A percentile compares a stretch with the other conserved stretches of the same genome.
Conservation (phyloP, 2,329 filamentous ascomycete genomes). For the Clonostachys solani region DNA sequence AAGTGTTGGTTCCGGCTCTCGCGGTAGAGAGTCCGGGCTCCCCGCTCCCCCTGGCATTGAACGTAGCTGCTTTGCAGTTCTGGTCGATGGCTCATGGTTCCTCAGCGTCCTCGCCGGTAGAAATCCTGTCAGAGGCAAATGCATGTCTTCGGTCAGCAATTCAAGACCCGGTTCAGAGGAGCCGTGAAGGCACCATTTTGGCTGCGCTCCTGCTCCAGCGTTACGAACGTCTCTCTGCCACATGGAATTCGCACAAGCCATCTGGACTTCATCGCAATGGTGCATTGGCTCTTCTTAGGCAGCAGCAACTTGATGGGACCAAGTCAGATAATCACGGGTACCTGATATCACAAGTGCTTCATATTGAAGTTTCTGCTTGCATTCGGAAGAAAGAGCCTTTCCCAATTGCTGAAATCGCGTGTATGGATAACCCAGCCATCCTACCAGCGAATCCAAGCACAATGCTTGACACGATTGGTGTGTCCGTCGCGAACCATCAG, state of each 20-base stretch:
- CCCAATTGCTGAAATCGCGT: neutral
- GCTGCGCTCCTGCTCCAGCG: slow-evolving; percentile 8
- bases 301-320: slow-evolving; percentile 2
- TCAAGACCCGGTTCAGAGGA: slow-evolving; percentile 6
- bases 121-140: slow-evolving; percentile 5
- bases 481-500: slow-evolving; percentile 6
- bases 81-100: slow-evolving; percentile 7
- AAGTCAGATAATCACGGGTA: slow-evolving; percentile 6
- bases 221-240: slow-evolving; percentile 8
- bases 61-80: slow-evolving; percentile 7
- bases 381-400: slow-evolving; percentile 1
- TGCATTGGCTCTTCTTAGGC: slow-evolving; percentile 8
- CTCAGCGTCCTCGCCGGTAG: slow-evolving; percentile 5
- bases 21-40: slow-evolving; percentile 7
- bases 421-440: slow-evolving; percentile 4
- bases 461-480: slow-evolving; percentile 8
- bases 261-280: slow-evolving; percentile 8
- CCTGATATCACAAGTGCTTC: slow-evolving; percentile 6
- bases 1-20: slow-evolving; percentile 5
- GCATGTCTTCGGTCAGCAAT: slow-evolving; percentile 6
- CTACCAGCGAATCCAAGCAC: slow-evolving; percentile 7
- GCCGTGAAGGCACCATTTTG: slow-evolving; percentile 7
- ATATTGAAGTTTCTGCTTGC: slow-evolving; percentile 8
- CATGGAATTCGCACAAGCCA: slow-evolving; percentile 4
- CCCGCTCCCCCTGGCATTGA: slow-evolving; percentile 6